Evolutionary conservation across 2,329 filamentous ascomycete genomes (phyloP).

Genomic region (Colletotrichum kahawae): DNA sequence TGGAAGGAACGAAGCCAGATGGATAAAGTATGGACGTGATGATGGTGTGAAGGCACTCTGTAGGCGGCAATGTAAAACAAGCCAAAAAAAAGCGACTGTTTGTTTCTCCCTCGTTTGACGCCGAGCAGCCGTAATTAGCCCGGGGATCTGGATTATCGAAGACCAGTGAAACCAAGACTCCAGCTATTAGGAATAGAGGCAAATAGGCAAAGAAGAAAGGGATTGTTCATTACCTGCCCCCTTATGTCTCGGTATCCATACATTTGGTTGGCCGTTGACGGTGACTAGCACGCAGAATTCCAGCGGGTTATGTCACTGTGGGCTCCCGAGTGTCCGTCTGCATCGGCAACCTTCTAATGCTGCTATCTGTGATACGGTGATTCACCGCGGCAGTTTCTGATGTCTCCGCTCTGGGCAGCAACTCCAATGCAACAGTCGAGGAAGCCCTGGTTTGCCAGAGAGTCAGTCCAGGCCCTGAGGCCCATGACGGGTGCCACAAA

Average conservation of each 20-base stretch:
- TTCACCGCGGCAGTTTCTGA: background rate
- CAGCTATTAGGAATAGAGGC: background rate
- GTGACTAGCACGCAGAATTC: background rate
- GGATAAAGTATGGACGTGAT: background rate
- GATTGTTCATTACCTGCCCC: background rate
- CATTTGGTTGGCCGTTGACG: background rate
- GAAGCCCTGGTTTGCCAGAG: background rate
- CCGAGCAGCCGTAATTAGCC: background rate
- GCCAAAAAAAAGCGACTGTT: background rate
- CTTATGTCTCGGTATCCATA: background rate
- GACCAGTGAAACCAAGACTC: slow-evolving; percentile 1
- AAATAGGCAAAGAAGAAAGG: background rate
- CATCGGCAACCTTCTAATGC: background rate
- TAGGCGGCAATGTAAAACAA: slow-evolving; percentile 3
- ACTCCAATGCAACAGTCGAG: background rate
- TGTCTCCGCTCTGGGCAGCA: slow-evolving; percentile 11
- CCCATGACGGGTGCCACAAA: background rate
- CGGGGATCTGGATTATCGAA: background rate
- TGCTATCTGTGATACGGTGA: background rate
- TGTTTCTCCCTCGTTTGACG: slow-evolving; percentile 17
- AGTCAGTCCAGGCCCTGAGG: slow-evolving; percentile 13
- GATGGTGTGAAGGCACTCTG: background rate
- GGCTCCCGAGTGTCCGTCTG: background rate
- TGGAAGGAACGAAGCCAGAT: background rate
- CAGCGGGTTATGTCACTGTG: slow-evolving; percentile 6